Conservation (phyloP, 1,284 basidiomycete genomes). For the Tilletiopsis washingtonensis region DNA sequence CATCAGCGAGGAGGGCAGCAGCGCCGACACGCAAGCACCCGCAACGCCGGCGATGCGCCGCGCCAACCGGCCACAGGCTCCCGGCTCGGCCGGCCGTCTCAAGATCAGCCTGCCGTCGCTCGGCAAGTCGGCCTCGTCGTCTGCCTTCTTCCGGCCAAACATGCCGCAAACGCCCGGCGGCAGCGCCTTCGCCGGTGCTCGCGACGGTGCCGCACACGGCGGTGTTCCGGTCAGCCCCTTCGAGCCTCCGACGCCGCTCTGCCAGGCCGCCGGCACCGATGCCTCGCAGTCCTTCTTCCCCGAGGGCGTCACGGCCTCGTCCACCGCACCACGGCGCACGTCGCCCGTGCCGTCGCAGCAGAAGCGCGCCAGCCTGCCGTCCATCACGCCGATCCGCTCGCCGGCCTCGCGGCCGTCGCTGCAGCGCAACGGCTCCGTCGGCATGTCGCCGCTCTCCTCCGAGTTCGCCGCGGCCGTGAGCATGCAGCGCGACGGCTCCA, state of each 20-base stretch:
- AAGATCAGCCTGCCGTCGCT: conserved; percentile 8
- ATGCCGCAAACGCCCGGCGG: conserved; percentile 36
- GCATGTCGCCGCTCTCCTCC: conserved; percentile 28
- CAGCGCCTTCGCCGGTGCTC: conserved; percentile 25
- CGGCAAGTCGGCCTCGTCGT: background rate
- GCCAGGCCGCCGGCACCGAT: background rate
- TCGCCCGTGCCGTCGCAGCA: background rate
- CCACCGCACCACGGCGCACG: background rate
- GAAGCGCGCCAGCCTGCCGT: conserved; percentile 3
- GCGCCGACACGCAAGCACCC: background rate
- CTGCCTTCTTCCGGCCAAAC: conserved; percentile 6
- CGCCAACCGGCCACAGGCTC: background rate
- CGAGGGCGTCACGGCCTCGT: conserved; percentile 2
- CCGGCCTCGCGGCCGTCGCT: conserved; percentile 3
- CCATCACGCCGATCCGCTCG: conserved; percentile 9
- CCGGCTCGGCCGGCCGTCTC: conserved; percentile 3
- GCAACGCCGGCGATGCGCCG: no score
- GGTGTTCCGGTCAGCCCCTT: conserved; percentile 32
- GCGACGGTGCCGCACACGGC: conserved; percentile 35
- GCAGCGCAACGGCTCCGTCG: conserved; percentile 23
- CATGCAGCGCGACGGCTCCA: conserved; percentile 7
- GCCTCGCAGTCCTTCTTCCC: conserved; percentile 9
- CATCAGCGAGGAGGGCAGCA: background rate
- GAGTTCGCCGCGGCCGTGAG: conserved; percentile 25
- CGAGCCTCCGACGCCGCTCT: conserved; percentile 33